Evolutionary conservation across 768 basidiomycete species (phyloP).

Genomic region (Tulasnella sp.): DNA sequence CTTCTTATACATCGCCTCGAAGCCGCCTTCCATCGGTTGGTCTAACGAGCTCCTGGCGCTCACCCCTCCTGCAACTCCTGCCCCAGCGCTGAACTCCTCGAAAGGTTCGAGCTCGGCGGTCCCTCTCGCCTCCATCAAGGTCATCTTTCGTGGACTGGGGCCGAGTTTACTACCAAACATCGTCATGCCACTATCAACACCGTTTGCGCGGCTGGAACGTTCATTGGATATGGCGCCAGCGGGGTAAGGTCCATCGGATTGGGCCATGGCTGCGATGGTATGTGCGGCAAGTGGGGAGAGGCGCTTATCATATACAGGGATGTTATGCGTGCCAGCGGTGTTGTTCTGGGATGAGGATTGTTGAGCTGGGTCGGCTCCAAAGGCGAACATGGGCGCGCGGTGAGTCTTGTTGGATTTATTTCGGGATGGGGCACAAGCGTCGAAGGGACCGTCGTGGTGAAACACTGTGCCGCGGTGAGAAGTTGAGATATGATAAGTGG

Average conservation of each 20-base stretch:
- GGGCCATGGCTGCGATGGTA: slow-evolving; percentile 17
- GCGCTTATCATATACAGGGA: slow-evolving; percentile 29
- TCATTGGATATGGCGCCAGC: background rate
- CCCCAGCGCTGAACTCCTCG: slow-evolving; percentile 81
- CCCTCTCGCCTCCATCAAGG: slow-evolving; percentile 87
- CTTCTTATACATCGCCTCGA: slow-evolving; percentile 34
- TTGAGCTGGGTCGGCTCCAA: slow-evolving; percentile 16
- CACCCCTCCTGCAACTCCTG: background rate
- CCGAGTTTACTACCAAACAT: background rate
- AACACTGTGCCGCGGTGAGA: slow-evolving; percentile 54
- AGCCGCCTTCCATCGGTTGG: slow-evolving; percentile 5
- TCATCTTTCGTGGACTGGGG: slow-evolving; percentile 44
- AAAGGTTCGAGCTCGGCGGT: slow-evolving; percentile 86
- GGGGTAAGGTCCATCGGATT: slow-evolving; percentile 19
- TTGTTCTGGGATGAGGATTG: slow-evolving; percentile 24
- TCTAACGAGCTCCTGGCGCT: slow-evolving; percentile 11
- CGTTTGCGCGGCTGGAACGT: background rate
- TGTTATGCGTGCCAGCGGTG: slow-evolving; percentile 19
- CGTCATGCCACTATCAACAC: background rate
- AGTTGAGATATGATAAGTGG: slow-evolving; percentile 12
- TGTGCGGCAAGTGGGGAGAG: slow-evolving; percentile 21
- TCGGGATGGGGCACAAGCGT: slow-evolving; percentile 83
- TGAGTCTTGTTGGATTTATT: slow-evolving; percentile 60
- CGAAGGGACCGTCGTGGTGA: slow-evolving; percentile 87
- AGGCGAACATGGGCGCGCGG: slow-evolving; percentile 70